A percentile compares a stretch with the other conserved stretches of the same genome.
Conservation (phyloP, 805 yeast genomes). For the Sugiyamaella smithiae region DNA sequence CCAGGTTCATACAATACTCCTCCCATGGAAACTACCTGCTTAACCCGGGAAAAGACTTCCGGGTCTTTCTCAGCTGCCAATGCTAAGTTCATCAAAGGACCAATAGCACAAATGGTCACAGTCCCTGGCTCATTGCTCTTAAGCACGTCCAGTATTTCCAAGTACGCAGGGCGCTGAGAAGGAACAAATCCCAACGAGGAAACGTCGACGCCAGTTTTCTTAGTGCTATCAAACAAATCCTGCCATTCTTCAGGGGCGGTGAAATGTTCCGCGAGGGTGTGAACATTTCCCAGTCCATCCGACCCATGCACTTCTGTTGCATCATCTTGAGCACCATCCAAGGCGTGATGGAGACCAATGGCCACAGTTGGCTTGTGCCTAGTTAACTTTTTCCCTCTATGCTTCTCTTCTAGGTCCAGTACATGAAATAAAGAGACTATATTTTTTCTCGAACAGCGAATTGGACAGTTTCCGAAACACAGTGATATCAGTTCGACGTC, state of each 20-base stretch:
- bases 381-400: slow-evolving; percentile 24
- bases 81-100: slow-evolving; percentile 42
- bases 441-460: slow-evolving; percentile 35
- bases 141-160: slow-evolving; percentile 38
- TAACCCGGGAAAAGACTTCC: slow-evolving; percentile 34
- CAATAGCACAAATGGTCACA: slow-evolving; percentile 39
- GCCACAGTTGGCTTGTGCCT: slow-evolving; percentile 34
- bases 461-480: slow-evolving; percentile 41
- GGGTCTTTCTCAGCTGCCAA: slow-evolving; percentile 40
- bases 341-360: slow-evolving; percentile 33
- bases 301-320: slow-evolving; percentile 42
- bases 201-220: slow-evolving; percentile 1
- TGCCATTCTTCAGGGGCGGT: slow-evolving; percentile 33
- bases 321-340: slow-evolving; percentile 31
- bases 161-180: slow-evolving; percentile 30
- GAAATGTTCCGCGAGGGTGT: slow-evolving; percentile 34
- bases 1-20: slow-evolving; percentile 38
- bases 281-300: slow-evolving; percentile 43
- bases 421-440: slow-evolving; percentile 36
- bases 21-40: slow-evolving; percentile 40
- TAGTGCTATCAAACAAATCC: slow-evolving; percentile 23
- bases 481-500: slow-evolving; percentile 34
- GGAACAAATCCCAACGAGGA: slow-evolving; percentile 31
- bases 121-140: slow-evolving; percentile 34
- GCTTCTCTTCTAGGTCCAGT: slow-evolving; percentile 32